Evolutionary conservation across 306 rosid genomes (phyloP), one percentile per base, ranked within the genome.

Genomic region (Vigna mungo): DNA sequence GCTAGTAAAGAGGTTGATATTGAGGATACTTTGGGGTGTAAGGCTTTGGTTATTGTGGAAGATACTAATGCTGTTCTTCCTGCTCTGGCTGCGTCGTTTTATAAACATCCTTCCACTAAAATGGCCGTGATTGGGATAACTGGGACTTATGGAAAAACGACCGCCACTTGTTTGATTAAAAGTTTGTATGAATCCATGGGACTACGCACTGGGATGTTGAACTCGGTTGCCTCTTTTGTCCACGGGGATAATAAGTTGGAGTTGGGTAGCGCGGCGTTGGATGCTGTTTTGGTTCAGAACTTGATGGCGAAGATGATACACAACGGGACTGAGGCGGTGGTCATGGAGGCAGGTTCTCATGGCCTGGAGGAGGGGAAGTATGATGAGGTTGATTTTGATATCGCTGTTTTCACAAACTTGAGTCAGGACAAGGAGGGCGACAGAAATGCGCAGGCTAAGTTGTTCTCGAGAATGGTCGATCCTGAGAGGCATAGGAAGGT

Each of bases 241-340:
- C 97, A 92, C 14, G 96, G 97, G 85, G 96, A 92, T 71, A 90
- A 90, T 76, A 85, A 88, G 81, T 85, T 95, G 90, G 99, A 95
- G 68, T 71, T 88, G 1, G 84, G 85, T 2, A 78, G 78, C 68
- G 80, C 76, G 4, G 81, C 70, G 18, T 83, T 81, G 0, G 99
- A 95, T 89, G 89, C 92, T 78, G 92, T 95, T 85, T 77, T 88
- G 78, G 89, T 90, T 78, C 97, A 95, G 80, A 88, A 85, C 79
- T 68, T 92, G 89, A 92, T 90, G 97, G 97, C 99, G 0, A 92
- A 89, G 93, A 92, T 95, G 99, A 88, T 90, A 36, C 96, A 87
- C 47, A 95, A 95, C 81, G 99, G 97, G 54, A 87, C 99, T 36
- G 97, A 92, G 83, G 90, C 96, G 0, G 90, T 89, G 67, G 96